Base-by-base conservation (phyloP, 352 stramenopile genomes). In the Salisapilia sapeloensis region DNA sequence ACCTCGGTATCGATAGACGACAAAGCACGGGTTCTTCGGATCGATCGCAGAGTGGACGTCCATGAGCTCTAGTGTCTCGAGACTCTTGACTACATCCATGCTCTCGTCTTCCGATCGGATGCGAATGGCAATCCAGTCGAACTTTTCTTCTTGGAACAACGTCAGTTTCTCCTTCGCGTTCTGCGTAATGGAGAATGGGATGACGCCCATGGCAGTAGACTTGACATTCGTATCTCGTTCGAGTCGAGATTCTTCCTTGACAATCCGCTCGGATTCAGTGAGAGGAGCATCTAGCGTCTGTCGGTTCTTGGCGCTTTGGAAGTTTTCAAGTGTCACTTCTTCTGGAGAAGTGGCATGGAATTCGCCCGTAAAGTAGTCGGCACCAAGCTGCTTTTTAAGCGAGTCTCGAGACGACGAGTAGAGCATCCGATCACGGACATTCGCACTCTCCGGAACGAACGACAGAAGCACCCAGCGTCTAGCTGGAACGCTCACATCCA, bases 321-420 rank as follows among this genome's bases (percentile, higher is more conserved):
- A 86, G 32, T 34, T 64, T 40, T 83, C 60, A 40, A 77, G 77
- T 35, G 56, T 86, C 42, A 92, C 56, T n/a, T 92, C 71, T 44
- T 53, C 57, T 85, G 23, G 40, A 27, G 17, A 12, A 23, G 75
- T 94, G 10, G 76, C 77, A 45, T 91, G 75, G 40, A 92, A 87
- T 36, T 94, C 80, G 39, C 72, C 77, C 6, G 80, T 56, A 50
- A 94, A 94, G 52, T 92, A 92, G 35, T 86, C 86, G n/a, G 81
- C 45, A 9, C 80, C 80, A 33, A 94, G 61, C 35, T 90, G 72
- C 44, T 90, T 86, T 52, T 91, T 90, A 28, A 94, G 53, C 56
- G 77, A 89, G 20, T 92, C 75, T 26, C 80, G 72, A 32, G 80
- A 87, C 27, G 76, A 92, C 43, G 80, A 92, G 58, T 93, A 94